Percentiles rank a stretch among this genome's conserved stretches.
Evolutionary conservation across 2,329 filamentous ascomycete genomes (phyloP).

Genomic region (Paramyrothecium roridum): DNA sequence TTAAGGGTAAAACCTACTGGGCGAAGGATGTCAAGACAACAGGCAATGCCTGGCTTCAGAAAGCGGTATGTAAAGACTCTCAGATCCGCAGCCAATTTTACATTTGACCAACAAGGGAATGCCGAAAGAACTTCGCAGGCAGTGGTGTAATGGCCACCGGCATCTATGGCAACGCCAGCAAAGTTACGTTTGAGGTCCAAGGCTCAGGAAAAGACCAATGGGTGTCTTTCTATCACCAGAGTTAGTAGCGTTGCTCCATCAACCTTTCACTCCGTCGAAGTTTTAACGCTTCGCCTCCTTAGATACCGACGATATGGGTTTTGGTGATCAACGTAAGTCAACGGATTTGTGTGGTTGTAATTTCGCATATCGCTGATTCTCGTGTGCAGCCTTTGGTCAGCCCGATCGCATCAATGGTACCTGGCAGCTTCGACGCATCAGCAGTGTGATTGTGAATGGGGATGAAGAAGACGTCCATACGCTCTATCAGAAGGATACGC

Average conservation of each 20-base stretch:
- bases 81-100: not conserved
- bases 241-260: constrained; percentile 4
- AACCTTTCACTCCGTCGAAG: not conserved
- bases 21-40: constrained; percentile 37
- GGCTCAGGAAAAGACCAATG: constrained; percentile 47
- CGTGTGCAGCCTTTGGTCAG: constrained; percentile 30
- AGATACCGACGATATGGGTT: constrained; percentile 59
- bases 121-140: constrained; percentile 36
- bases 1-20: constrained; percentile 45
- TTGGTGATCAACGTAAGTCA: constrained; percentile 42
- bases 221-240: constrained; percentile 55
- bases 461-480: constrained; percentile 38
- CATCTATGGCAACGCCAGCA: constrained; percentile 51
- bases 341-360: no score
- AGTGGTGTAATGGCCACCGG: constrained; percentile 44
- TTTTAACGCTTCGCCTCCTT: not conserved
- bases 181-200: constrained; percentile 43
- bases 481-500: constrained; percentile 48
- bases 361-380: no score
- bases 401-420: constrained; percentile 58
- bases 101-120: not conserved
- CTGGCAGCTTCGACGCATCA: constrained; percentile 58
- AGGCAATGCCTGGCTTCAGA: constrained; percentile 45
- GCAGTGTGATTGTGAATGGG: constrained; percentile 57
- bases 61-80: constrained; percentile 29